Evolutionary conservation across 768 basidiomycete species (phyloP).

Genomic region (Pisolithus orientalis): DNA sequence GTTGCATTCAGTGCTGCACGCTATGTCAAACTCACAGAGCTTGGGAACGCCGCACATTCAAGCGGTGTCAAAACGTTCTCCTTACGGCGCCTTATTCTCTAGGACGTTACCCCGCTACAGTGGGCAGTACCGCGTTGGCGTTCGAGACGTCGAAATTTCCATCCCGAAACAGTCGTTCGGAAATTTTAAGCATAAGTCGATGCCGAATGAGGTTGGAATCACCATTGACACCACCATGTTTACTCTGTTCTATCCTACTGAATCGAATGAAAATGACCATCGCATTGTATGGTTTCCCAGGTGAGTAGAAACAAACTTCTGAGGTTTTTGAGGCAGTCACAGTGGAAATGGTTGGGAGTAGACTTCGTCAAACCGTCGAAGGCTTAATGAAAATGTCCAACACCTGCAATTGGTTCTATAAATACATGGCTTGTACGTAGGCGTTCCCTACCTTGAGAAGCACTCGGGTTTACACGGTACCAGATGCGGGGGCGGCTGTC

Average conservation of each 20-base stretch:
- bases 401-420: conserved; percentile 21
- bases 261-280: neutral
- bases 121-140: conserved; percentile 26
- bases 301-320: conserved; percentile 3
- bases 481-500: conserved; percentile 20
- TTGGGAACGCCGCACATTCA: neutral
- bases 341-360: neutral
- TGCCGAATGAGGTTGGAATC: conserved; percentile 20
- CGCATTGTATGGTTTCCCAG: conserved; percentile 24
- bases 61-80: neutral
- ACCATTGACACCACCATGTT: conserved; percentile 26
- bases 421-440: conserved; percentile 17
- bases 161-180: conserved; percentile 20
- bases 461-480: neutral
- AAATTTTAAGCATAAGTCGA: conserved; percentile 19
- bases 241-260: conserved; percentile 28
- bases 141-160: conserved; percentile 28
- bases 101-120: conserved; percentile 25
- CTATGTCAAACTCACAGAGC: neutral
- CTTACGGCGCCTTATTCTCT: conserved; percentile 15
- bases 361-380: conserved; percentile 26
- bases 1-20: neutral
- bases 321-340: neutral
- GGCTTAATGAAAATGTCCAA: conserved; percentile 28
- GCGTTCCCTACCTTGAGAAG: too few species aligned